A percentile compares a stretch with the other conserved stretches of the same genome.
These are phyloP conservation scores for Curvularia sp. DNA, from an alignment of 2,329 filamentous ascomycete species.

Conservation along the genomic window DNA sequence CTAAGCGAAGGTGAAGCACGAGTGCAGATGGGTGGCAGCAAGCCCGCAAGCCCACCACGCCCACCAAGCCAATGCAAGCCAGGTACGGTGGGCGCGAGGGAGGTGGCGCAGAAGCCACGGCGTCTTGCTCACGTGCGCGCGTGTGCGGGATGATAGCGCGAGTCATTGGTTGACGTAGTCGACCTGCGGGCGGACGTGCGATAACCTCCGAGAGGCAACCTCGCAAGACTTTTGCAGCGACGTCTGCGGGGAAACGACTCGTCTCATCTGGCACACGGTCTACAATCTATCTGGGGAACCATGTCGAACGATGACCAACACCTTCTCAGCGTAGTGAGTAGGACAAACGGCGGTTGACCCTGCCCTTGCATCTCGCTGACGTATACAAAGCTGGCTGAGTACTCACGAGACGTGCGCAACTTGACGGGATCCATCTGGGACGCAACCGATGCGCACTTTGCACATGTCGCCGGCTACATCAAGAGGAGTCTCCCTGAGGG, in stretches of 20 bases:
- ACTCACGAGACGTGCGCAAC: conserved; percentile 70
- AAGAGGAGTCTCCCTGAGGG: conserved; percentile 70
- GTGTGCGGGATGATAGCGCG: conserved; percentile 18
- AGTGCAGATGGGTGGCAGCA: conserved; percentile 27
- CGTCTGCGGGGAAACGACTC: not conserved
- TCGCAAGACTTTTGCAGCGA: conserved; percentile 4
- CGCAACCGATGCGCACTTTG: conserved; percentile 81
- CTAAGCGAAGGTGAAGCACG: conserved; percentile 14
- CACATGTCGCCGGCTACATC: conserved; percentile 73
- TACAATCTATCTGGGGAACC: conserved; percentile 1
- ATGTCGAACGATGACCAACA: conserved; percentile 84
- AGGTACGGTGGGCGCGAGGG: conserved; percentile 12
- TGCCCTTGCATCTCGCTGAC: conserved; percentile 16
- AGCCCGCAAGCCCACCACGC: conserved; percentile 15
- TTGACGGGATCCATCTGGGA: conserved; percentile 78
- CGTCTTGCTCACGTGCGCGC: conserved; percentile 19
- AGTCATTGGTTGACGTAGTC: conserved; percentile 22
- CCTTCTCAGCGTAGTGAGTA: conserved; percentile 75
- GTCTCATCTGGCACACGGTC: not conserved
- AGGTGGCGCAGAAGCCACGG: conserved; percentile 23
- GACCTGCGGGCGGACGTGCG: conserved; percentile 9
- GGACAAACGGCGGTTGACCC: conserved; percentile 9
- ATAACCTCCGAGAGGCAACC: conserved; percentile 11
- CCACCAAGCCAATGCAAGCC: not conserved
- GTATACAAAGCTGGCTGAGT: conserved; percentile 59